Conservation (phyloP, 1,284 basidiomycete genomes). For the Amylostereum chailletii region DNA sequence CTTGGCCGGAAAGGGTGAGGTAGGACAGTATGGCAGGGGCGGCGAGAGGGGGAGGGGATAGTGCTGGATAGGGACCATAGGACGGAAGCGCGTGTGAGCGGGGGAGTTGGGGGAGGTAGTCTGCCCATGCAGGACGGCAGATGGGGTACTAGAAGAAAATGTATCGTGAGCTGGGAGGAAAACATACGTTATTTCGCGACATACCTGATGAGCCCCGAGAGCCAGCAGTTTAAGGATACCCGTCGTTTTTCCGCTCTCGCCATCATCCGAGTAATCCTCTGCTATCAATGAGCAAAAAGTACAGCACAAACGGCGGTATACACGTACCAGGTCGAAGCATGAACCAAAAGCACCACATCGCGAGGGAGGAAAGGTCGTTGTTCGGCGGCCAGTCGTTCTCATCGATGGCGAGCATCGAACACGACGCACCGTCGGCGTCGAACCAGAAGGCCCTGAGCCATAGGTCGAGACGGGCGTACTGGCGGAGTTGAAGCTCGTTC, state of each 20-base stretch:
- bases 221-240: slow-evolving; percentile 51
- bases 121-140: slow-evolving; percentile 46
- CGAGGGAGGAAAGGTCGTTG: slow-evolving; percentile 24
- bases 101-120: slow-evolving; percentile 34
- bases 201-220: slow-evolving; percentile 57
- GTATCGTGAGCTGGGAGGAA: slow-evolving; percentile 1
- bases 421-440: slow-evolving; percentile 24
- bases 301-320: neutral
- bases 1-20: slow-evolving; percentile 35
- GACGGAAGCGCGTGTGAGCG: slow-evolving; percentile 17
- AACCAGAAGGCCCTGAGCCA: slow-evolving; percentile 32
- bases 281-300: too few species aligned
- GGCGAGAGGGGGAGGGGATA: slow-evolving; percentile 49
- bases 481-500: slow-evolving; percentile 35
- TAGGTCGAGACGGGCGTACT: slow-evolving; percentile 25
- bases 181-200: slow-evolving; percentile 14
- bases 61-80: slow-evolving; percentile 34
- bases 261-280: too few species aligned
- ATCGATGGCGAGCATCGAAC: slow-evolving; percentile 19
- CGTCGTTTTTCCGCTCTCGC: too few species aligned
- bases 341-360: slow-evolving; percentile 38
- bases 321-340: slow-evolving; percentile 49
- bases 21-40: slow-evolving; percentile 65
- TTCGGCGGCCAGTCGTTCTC: slow-evolving; percentile 25
- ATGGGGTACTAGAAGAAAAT: slow-evolving; percentile 43